These are phyloP conservation scores for Aspergillus latus DNA, from an alignment of 2,329 filamentous ascomycete genomes.

Conservation along the genomic window DNA sequence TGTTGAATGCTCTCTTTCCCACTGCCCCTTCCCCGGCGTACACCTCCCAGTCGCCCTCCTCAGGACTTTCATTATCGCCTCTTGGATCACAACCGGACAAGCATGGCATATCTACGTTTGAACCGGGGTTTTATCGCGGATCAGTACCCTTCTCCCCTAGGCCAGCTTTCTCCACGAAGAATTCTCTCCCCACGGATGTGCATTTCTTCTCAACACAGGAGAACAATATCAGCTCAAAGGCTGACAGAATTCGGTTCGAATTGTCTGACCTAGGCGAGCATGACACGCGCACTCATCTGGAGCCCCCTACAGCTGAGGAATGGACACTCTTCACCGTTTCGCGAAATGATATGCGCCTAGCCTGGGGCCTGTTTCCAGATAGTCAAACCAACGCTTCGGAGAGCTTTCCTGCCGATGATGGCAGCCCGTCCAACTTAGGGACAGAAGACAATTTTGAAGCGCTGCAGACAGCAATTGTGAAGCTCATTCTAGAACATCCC, in stretches of 20 bases:
- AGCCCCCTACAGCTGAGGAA: slow-evolving; percentile 76
- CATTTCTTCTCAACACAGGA: slow-evolving; percentile 28
- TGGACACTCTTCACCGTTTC: slow-evolving; percentile 83
- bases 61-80: slow-evolving; percentile 26
- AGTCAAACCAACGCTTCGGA: slow-evolving; percentile 64
- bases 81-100: slow-evolving; percentile 24
- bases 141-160: slow-evolving; percentile 28
- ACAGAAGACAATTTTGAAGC: slow-evolving; percentile 79
- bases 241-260: slow-evolving; percentile 44
- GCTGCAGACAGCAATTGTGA: slow-evolving; percentile 75
- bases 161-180: slow-evolving; percentile 26
- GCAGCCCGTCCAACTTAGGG: slow-evolving; percentile 48
- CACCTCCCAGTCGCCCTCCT: slow-evolving; percentile 28
- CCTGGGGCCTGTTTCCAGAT: slow-evolving; percentile 63
- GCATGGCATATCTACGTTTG: slow-evolving; percentile 19
- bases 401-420: slow-evolving; percentile 52
- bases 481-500: slow-evolving; percentile 78
- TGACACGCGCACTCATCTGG: slow-evolving; percentile 55
- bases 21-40: slow-evolving; percentile 27
- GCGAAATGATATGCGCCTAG: slow-evolving; percentile 67
- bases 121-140: slow-evolving; percentile 37
- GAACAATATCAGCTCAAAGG: slow-evolving; percentile 31
- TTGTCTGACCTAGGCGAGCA: slow-evolving; percentile 40
- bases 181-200: slow-evolving; percentile 34
- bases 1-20: slow-evolving; percentile 82